A percentile compares a stretch with the other conserved stretches of the same genome.
These are phyloP conservation scores for Mucor indicus DNA, from an alignment of 371 early-diverging fungal species.

Conservation along the genomic window DNA sequence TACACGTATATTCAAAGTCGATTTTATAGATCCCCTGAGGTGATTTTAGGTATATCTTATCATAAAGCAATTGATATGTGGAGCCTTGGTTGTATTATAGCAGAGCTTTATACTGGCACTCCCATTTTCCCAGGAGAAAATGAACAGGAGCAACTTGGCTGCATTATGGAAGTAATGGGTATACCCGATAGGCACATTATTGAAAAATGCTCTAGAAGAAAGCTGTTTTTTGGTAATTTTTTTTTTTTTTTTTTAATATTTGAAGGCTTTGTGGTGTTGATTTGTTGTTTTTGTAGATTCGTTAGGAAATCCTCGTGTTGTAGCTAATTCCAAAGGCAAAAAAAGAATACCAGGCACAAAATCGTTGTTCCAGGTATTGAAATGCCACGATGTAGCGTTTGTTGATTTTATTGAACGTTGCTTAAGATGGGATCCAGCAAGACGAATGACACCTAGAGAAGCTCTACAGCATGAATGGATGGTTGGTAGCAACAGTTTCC, in stretches of 20 bases:
- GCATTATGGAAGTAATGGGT: slow-evolving; percentile 90
- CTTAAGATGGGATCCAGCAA: slow-evolving; percentile 84
- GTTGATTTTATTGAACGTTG: slow-evolving; percentile 80
- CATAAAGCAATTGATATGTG: slow-evolving; percentile 96
- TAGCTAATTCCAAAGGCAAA: slow-evolving; percentile 83
- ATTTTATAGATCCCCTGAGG: slow-evolving; percentile 96
- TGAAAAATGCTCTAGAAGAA: slow-evolving; percentile 68
- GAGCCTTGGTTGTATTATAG: slow-evolving; percentile 97
- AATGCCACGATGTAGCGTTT: slow-evolving; percentile 65
- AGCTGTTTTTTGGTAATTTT: slow-evolving; percentile 76
- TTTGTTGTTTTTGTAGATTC: slow-evolving; percentile 58
- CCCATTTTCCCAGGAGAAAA: slow-evolving; percentile 96
- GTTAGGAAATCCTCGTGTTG: slow-evolving; percentile 60
- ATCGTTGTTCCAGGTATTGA: slow-evolving; percentile 66
- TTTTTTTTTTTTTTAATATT: too few species aligned
- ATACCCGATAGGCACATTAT: slow-evolving; percentile 75
- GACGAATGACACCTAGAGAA: slow-evolving; percentile 77
- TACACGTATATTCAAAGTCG: slow-evolving; percentile 96
- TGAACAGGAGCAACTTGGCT: slow-evolving; percentile 89
- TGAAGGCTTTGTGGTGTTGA: slow-evolving; percentile 2
- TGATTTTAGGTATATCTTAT: slow-evolving; percentile 83
- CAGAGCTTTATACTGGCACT: slow-evolving; percentile 83
- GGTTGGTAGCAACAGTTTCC: slow-evolving; percentile 30
- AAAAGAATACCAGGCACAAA: slow-evolving; percentile 72
- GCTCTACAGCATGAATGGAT: slow-evolving; percentile 59